Evolutionary conservation across 1,139 yeast species (phyloP), one percentile per base, ranked within the genome.

Genomic region (Hanseniaspora sp.): DNA sequence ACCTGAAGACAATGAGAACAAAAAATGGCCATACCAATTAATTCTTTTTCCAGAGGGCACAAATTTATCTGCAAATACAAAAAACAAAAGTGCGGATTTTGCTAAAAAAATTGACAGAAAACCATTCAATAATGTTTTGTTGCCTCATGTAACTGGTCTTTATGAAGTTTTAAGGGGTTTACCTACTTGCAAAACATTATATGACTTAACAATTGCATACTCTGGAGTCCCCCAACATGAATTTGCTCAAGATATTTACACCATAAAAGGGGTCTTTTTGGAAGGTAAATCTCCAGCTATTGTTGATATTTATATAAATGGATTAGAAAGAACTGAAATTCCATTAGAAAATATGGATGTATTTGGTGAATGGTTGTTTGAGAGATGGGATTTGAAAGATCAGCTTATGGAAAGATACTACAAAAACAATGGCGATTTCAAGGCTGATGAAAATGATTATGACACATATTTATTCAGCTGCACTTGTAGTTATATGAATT

Each of bases 1-100:
- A 75, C 78, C 78, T 1, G 53, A 60, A 38, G 75, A 76, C 1
- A 64, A 69, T 37, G 60, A 65, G 7, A 55, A 53, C 15, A 55
- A 56, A 5, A 55, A 62, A 7, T 71, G 74, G 74, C 74, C 75
- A 7, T 81, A 79, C 60, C 72, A 72, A 64, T 65, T 92, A 54
- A 69, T 90, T 31, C 67, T 92, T 37, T 92, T 83, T 68, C 98
- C 99, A 0, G 99, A 92, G 67, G 99, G 99, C 1, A 92, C 99
- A 0, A 94, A 88, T 54, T 71, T 86, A 57, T 82, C 94, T 40
- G 73, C 72, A 12, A 75, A 78, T 59, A 87, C 96, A 4, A 74
- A 78, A 51, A 70, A 63, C 7, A 77, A 78, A 57, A 80, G 90
- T 2, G 72, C 71, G 15, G 73, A 67, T 15, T 92, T 71, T 67